These are phyloP conservation scores for Linum usitatissimum DNA, from an alignment of 345 rosid species.

Conservation along the genomic window DNA sequence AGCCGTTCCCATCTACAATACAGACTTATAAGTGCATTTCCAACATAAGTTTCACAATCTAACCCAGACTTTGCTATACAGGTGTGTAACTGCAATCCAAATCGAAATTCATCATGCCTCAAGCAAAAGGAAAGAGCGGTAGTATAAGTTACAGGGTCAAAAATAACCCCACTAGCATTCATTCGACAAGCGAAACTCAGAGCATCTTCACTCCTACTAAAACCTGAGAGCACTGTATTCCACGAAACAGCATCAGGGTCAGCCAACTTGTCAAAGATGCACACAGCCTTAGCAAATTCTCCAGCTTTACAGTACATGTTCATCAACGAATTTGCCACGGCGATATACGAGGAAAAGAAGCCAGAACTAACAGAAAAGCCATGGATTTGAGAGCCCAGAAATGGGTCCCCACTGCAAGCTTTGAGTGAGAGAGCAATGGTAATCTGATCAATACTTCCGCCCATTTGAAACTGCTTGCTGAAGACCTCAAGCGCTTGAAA, in stretches of 20 bases:
- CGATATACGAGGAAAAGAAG: conserved; percentile 34
- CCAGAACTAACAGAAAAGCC: conserved; percentile 57
- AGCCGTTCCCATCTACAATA: conserved; percentile 49
- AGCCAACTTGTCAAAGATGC: conserved; percentile 50
- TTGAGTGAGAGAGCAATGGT: conserved; percentile 56
- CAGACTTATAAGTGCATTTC: conserved; percentile 66
- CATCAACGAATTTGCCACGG: conserved; percentile 64
- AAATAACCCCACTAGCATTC: conserved; percentile 37
- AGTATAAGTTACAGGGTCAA: conserved; percentile 52
- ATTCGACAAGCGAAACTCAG: conserved; percentile 42
- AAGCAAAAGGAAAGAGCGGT: conserved; percentile 51
- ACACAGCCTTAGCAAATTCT: conserved; percentile 35
- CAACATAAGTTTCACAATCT: conserved; percentile 49
- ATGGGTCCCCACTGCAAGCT: conserved; percentile 45
- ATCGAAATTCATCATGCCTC: conserved; percentile 38
- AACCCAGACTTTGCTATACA: conserved; percentile 39
- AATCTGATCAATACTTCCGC: conserved; percentile 33
- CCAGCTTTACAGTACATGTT: conserved; percentile 56
- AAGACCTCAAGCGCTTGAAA: conserved; percentile 30
- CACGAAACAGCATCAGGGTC: conserved; percentile 74
- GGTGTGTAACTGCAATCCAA: conserved; percentile 68
- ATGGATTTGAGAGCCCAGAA: conserved; percentile 55
- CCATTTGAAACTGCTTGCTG: conserved; percentile 31
- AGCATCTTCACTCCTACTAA: conserved; percentile 38
- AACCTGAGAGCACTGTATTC: conserved; percentile 83